A percentile compares a stretch with the other conserved stretches of the same genome.
These are phyloP conservation scores for Tricholoma terreum DNA, from an alignment of 768 basidiomycete species.

Conservation along the genomic window DNA sequence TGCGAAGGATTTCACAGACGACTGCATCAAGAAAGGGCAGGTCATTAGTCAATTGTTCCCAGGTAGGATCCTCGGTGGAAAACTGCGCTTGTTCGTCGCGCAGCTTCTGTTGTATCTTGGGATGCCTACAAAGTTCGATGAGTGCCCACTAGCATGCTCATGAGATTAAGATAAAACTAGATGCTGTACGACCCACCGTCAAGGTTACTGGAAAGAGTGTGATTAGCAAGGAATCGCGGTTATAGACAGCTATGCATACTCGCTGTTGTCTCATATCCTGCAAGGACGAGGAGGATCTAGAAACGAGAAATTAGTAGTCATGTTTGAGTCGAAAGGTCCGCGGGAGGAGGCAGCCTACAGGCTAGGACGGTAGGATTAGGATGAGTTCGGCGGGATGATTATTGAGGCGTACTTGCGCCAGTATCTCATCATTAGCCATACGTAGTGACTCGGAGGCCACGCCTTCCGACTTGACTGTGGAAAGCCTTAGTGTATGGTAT, in stretches of 20 bases:
- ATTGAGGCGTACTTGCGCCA: conserved; percentile 29
- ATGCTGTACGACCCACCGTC: neutral
- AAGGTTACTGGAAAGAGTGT: neutral
- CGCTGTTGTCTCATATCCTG: neutral
- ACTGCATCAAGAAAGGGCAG: conserved; percentile 57
- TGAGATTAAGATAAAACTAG: neutral
- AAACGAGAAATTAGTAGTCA: neutral
- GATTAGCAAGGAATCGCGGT: neutral
- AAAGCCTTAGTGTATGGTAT: neutral
- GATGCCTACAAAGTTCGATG: neutral
- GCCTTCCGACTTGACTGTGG: conserved; percentile 33
- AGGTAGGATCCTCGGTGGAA: conserved; percentile 44
- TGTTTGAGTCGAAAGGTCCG: neutral
- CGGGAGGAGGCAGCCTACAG: neutral
- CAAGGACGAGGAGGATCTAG: neutral
- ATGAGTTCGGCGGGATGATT: neutral
- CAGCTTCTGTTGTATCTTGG: neutral
- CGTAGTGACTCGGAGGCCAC: conserved; percentile 23
- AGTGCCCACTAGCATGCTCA: neutral
- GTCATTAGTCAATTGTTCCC: conserved; percentile 46
- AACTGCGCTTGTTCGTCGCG: conserved; percentile 39
- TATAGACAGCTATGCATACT: neutral
- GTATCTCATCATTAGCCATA: conserved; percentile 35
- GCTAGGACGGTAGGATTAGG: neutral
- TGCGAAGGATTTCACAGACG: conserved; percentile 42